phyloP scores from a whole-genome alignment of 352 stramenopile genomes.

The Globisporangium okanoganense region DNA sequence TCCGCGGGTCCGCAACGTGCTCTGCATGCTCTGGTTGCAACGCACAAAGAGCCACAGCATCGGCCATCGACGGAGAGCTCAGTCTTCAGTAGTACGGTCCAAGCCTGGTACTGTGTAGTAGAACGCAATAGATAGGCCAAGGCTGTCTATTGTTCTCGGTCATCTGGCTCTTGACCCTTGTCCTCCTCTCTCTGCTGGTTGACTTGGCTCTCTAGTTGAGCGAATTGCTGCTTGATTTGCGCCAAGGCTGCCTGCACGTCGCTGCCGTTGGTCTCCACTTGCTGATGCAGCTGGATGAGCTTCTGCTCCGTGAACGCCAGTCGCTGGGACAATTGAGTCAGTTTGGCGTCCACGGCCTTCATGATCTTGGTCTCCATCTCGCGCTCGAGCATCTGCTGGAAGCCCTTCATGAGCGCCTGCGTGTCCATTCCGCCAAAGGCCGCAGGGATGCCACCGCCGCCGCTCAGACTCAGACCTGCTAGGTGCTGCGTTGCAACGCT shows the following conservation, averaged over 20 bases:
- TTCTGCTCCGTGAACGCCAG: constrained; percentile 63
- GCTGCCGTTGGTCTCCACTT: constrained; percentile 33
- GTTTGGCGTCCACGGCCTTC: constrained; percentile 51
- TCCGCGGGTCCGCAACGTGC: constrained; percentile 44
- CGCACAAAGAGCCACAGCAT: constrained; percentile 16
- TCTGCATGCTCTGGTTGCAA: constrained; percentile 61
- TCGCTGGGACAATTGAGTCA: constrained; percentile 46
- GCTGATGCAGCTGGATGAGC: constrained; percentile 60
- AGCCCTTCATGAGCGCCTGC: constrained; percentile 35
- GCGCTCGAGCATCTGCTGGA: constrained; percentile 61
- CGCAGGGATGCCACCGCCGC: neutral
- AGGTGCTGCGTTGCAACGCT: constrained; percentile 8
- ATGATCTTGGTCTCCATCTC: constrained; percentile 71
- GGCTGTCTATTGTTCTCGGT: neutral
- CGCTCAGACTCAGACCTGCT: constrained; percentile 5
- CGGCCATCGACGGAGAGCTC: constrained; percentile 11
- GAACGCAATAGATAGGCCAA: neutral
- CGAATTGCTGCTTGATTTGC: constrained; percentile 44
- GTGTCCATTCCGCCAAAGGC: constrained; percentile 23
- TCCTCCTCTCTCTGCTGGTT: constrained; percentile 16
- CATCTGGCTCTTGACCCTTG: constrained; percentile 4
- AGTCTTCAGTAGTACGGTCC: neutral
- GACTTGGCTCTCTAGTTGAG: constrained; percentile 32
- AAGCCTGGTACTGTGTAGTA: neutral
- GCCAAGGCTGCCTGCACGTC: constrained; percentile 32